Base-by-base conservation (phyloP, 805 yeast species). In the fission yeast (Schizosaccharomyces pombe) region DNA sequence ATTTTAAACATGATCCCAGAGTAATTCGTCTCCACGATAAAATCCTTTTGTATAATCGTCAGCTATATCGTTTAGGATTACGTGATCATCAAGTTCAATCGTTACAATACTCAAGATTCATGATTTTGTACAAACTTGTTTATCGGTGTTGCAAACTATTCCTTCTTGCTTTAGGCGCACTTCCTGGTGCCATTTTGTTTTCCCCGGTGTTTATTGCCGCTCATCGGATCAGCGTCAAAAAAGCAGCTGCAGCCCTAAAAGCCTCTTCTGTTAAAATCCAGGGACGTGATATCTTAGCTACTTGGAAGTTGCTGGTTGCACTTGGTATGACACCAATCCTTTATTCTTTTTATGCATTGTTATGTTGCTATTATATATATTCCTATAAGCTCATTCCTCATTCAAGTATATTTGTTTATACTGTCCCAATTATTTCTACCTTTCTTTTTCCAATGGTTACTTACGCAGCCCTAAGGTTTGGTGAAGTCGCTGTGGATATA, bases 281-380 rank as follows among this genome's bases (percentile, higher is more conserved):
- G 62, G 98, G 94, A 16, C 81, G 79, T 56, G 98, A 91, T 66
- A 96, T 91, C 28, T 76, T 91, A 57, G 97, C 97, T 1, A 87
- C 97, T 1, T 91, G 98, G 98, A 91, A 91, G 67, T 80, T 91
- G 52, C 71, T 91, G 58, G 85, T 89, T 40, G 79, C 87, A 33
- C 75, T 91, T 75, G 93, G 89, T 4, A 68, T 85, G 55, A 93
- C 96, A 0, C 98, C 98, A 2, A 65, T 85, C 47, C 69, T 91
- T 30, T 91, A 89, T 70, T 76, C 79, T 37, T 70, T 82, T 56
- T 91, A 91, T 67, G 85, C 96, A 56, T 58, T 64, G 58, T 61
- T 65, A 59, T 70, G 63, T 56, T 65, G 75, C n/a, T 63, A 55
- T 57, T 59, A 57, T 57, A 62, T 66, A 3, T 65, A 57, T 57